Percentiles rank a stretch among this genome's conserved stretches.
Evolutionary conservation across 768 basidiomycete species (phyloP).

Genomic region (Tricholoma furcatifolium): DNA sequence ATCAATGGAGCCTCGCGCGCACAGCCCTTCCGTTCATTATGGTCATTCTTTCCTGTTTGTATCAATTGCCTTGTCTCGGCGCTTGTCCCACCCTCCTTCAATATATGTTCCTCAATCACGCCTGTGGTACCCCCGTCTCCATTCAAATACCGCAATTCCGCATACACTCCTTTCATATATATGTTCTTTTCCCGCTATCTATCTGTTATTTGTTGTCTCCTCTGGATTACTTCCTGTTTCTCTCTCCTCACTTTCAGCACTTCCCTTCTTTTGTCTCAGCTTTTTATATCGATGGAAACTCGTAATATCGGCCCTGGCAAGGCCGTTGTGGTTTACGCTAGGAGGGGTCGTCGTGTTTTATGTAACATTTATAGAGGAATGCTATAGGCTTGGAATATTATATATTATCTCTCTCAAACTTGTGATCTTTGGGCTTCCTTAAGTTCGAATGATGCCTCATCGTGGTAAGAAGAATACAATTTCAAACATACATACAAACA

Average conservation of each 20-base stretch:
- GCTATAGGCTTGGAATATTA: slow-evolving; percentile 30
- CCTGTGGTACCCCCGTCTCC: not conserved
- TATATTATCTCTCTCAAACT: slow-evolving; percentile 2
- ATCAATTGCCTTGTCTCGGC: slow-evolving; percentile 4
- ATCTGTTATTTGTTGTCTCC: slow-evolving; percentile 31
- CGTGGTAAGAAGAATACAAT: too few relatives aligned
- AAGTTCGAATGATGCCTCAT: not conserved
- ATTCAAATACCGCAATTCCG: not conserved
- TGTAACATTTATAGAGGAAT: slow-evolving; percentile 46
- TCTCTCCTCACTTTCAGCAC: slow-evolving; percentile 28
- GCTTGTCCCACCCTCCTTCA: slow-evolving; percentile 10
- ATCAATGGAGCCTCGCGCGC: slow-evolving; percentile 1
- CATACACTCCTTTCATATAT: slow-evolving; percentile 16
- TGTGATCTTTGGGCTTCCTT: not conserved
- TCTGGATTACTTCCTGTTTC: slow-evolving; percentile 20
- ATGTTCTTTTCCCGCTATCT: slow-evolving; percentile 24
- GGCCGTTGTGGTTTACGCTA: slow-evolving; percentile 28
- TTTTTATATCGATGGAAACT: not conserved
- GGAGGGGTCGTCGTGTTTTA: slow-evolving; percentile 33
- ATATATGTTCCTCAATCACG: not conserved
- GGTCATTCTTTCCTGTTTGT: not conserved
- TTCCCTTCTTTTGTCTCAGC: slow-evolving; percentile 13
- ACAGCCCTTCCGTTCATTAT: slow-evolving; percentile 3
- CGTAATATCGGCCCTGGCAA: slow-evolving; percentile 30
- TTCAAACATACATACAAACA: too few relatives aligned